Evolutionary conservation across 352 stramenopile genomes (phyloP).

Genomic region (Stephanocyclus meneghinianus): DNA sequence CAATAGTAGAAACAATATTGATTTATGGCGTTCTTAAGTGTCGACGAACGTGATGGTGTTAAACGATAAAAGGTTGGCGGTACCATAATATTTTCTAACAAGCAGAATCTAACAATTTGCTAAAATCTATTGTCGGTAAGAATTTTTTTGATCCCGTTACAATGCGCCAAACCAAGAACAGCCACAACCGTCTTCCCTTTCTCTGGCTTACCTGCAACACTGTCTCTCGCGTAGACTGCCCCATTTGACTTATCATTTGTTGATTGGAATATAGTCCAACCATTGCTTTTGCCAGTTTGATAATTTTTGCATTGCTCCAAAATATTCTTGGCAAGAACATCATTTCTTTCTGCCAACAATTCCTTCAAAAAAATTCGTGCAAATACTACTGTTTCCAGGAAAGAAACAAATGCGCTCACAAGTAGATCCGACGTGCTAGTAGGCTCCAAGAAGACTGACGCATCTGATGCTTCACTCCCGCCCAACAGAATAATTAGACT

Average conservation of each 20-base stretch:
- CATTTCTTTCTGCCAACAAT: constrained; percentile 67
- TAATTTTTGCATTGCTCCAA: constrained; percentile 65
- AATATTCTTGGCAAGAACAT: constrained; percentile 63
- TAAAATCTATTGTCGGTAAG: constrained; percentile 37
- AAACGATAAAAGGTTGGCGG: too few relatives aligned
- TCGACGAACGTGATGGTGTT: too few relatives aligned
- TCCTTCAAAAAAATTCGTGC: constrained; percentile 62
- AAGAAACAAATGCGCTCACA: constrained; percentile 44
- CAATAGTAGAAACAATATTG: too few relatives aligned
- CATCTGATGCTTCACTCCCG: constrained; percentile 26
- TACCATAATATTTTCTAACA: neutral
- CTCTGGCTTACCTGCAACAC: constrained; percentile 40
- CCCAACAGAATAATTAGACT: constrained; percentile 34
- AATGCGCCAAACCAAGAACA: constrained; percentile 72
- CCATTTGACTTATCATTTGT: constrained; percentile 38
- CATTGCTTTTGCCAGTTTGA: constrained; percentile 21
- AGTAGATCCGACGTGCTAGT: constrained; percentile 40
- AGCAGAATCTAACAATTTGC: neutral
- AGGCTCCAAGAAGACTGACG: constrained; percentile 7
- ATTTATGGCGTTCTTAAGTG: too few relatives aligned
- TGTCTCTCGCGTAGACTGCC: constrained; percentile 45
- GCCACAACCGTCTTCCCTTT: constrained; percentile 62
- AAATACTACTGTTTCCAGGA: constrained; percentile 65
- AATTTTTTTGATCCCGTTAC: constrained; percentile 75
- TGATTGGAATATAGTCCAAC: constrained; percentile 26